Conservation (phyloP, 2,329 filamentous ascomycete species). For the Colletotrichum orbiculare region DNA sequence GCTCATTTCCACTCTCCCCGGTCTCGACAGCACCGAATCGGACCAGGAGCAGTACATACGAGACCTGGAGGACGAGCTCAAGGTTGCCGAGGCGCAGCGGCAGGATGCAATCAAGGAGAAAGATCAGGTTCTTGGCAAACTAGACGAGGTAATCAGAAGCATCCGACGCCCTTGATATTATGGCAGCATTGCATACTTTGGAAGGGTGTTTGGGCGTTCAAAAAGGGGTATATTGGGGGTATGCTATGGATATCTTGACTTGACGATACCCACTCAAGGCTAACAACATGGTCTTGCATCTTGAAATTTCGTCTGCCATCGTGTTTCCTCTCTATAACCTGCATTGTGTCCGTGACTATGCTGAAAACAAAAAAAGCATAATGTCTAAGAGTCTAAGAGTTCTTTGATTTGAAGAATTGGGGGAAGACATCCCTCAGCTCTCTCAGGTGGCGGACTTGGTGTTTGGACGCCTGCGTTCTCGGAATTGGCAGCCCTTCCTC, state of each 20-base stretch:
- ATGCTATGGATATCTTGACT: constrained; percentile 22
- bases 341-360: not conserved
- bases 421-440: constrained; percentile 83
- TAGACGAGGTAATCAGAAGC: constrained; percentile 71
- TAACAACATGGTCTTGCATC: constrained; percentile 8
- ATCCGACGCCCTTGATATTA: constrained; percentile 65
- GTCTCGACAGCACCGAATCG: constrained; percentile 80
- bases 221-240: constrained; percentile 8
- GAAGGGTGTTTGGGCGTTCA: constrained; percentile 36
- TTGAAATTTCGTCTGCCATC: not conserved
- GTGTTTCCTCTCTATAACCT: not conserved
- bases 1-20: constrained; percentile 79
- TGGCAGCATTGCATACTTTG: constrained; percentile 41
- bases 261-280: constrained; percentile 17
- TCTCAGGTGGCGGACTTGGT: constrained; percentile 79
- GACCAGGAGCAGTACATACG: constrained; percentile 77
- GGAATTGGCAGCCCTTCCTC: constrained; percentile 78
- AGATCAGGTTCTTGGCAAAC: constrained; percentile 67
- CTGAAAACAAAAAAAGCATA: too few relatives aligned
- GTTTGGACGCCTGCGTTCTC: constrained; percentile 71
- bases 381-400: not conserved
- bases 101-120: constrained; percentile 73
- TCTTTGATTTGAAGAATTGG: constrained; percentile 79
- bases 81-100: constrained; percentile 70
- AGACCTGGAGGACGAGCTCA: constrained; percentile 73